A percentile compares a stretch with the other conserved stretches of the same genome.
Conservation (phyloP, 768 basidiomycete genomes). For the Cyclocybe aegerita region DNA sequence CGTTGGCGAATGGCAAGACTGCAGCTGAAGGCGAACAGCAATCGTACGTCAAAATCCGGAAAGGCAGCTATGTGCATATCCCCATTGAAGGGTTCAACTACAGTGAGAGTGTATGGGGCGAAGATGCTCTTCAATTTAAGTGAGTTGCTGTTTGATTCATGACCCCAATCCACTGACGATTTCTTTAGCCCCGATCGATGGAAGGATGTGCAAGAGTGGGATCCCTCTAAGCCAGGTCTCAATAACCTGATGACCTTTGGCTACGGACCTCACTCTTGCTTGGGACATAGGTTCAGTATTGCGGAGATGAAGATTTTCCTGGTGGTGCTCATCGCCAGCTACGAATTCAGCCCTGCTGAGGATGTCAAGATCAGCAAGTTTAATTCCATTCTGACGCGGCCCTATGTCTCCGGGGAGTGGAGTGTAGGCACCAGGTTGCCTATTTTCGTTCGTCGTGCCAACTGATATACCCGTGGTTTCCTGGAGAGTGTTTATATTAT, state of each 20-base stretch:
- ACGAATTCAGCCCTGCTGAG: conserved; percentile 43
- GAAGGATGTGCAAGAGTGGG: conserved; percentile 36
- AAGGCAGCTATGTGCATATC: conserved; percentile 56
- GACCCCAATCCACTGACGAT: background rate
- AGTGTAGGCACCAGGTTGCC: conserved; percentile 42
- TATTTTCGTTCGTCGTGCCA: conserved; percentile 22
- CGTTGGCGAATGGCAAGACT: conserved; percentile 39
- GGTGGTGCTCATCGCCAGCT: conserved; percentile 41
- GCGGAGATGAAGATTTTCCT: conserved; percentile 53
- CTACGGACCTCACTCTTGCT: conserved; percentile 48
- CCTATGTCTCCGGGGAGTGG: conserved; percentile 43
- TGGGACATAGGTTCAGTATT: conserved; percentile 48
- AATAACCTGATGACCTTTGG: conserved; percentile 55
- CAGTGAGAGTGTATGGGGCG: conserved; percentile 53
- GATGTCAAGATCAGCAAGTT: conserved; percentile 42
- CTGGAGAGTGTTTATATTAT: background rate
- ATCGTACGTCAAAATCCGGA: conserved; percentile 43
- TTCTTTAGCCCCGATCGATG: conserved; percentile 54
- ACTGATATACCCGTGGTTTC: conserved; percentile 5
- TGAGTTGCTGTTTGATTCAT: conserved; percentile 24
- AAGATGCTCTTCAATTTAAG: conserved; percentile 54
- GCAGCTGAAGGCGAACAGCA: conserved; percentile 21
- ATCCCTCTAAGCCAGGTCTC: conserved; percentile 43
- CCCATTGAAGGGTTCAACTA: conserved; percentile 58
- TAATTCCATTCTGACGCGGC: conserved; percentile 49